Evolutionary conservation across 164 flowering plant species (phyloP).

Genomic region (Vitis riparia): DNA sequence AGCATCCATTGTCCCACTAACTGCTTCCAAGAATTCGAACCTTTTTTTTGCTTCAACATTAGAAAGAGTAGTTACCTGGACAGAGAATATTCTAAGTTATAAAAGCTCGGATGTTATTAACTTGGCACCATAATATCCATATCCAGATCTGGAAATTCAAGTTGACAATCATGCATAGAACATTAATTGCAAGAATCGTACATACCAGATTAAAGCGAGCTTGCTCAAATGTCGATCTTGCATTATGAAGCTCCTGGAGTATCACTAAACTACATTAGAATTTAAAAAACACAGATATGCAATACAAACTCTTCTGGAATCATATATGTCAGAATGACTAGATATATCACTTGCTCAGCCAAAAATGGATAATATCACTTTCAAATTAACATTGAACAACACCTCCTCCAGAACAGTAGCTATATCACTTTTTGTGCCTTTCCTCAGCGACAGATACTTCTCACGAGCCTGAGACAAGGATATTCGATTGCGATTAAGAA

Average conservation of each 20-base stretch:
- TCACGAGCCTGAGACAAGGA: slow-evolving; percentile 63
- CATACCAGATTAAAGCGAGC: slow-evolving; percentile 92
- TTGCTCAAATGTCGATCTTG: slow-evolving; percentile 91
- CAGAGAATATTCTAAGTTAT: not conserved
- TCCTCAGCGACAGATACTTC: slow-evolving; percentile 65
- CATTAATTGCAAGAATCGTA: not conserved
- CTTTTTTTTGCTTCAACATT: slow-evolving; percentile 92
- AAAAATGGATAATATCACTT: not conserved
- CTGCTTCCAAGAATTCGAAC: slow-evolving; percentile 96
- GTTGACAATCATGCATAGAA: not conserved
- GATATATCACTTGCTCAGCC: not conserved
- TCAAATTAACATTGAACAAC: not conserved
- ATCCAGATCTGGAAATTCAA: not conserved
- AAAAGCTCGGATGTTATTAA: not conserved
- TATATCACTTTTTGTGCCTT: slow-evolving; percentile 68
- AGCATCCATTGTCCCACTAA: slow-evolving; percentile 96
- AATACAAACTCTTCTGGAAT: slow-evolving; percentile 8
- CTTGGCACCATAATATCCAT: not conserved
- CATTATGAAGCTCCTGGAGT: slow-evolving; percentile 86
- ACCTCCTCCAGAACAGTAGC: slow-evolving; percentile 65
- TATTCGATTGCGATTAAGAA: too few relatives aligned
- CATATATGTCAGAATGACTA: not conserved
- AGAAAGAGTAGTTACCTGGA: slow-evolving; percentile 85
- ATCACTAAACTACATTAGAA: slow-evolving; percentile 34
- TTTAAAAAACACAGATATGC: slow-evolving; percentile 9